These are phyloP conservation scores for Russula brevipes DNA, from an alignment of 768 basidiomycete species.

Conservation along the genomic window DNA sequence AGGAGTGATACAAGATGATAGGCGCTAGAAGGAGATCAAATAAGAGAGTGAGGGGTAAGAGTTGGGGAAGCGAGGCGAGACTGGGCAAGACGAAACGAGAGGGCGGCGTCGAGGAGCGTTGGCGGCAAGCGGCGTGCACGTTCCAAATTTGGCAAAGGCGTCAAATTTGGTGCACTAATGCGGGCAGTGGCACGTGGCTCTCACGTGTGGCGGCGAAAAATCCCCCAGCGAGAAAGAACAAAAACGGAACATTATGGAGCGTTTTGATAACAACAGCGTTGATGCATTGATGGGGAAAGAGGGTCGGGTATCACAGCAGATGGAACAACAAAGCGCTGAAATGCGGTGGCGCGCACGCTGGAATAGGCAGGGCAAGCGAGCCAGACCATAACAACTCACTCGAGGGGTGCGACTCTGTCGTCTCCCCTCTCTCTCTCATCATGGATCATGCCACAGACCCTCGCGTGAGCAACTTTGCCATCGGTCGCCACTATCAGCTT, in stretches of 20 bases:
- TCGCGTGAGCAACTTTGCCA: conserved; percentile 29
- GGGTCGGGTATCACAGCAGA: not conserved
- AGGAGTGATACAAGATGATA: not conserved
- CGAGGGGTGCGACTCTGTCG: not conserved
- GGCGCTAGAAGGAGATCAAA: conserved; percentile 2
- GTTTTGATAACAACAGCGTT: too few species aligned
- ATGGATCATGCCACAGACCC: conserved; percentile 31
- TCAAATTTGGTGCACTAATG: not conserved
- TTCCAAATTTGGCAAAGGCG: conserved; percentile 12
- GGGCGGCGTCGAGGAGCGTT: conserved; percentile 19
- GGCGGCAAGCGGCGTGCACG: conserved; percentile 18
- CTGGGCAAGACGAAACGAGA: conserved; percentile 12
- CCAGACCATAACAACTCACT: not conserved
- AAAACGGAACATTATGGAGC: not conserved
- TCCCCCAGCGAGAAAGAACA: not conserved
- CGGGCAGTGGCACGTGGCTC: not conserved
- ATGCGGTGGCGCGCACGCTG: not conserved
- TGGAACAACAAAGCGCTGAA: not conserved
- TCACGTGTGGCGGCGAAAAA: conserved; percentile 8
- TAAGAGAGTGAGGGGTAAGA: conserved; percentile 3
- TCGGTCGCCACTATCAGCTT: conserved; percentile 74
- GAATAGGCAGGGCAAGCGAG: too few species aligned
- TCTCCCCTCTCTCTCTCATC: conserved; percentile 3
- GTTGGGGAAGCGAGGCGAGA: conserved; percentile 11
- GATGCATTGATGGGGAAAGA: not conserved